phyloP scores from a whole-genome alignment of 2,329 filamentous ascomycete genomes.

The Escovopsis sp. region DNA sequence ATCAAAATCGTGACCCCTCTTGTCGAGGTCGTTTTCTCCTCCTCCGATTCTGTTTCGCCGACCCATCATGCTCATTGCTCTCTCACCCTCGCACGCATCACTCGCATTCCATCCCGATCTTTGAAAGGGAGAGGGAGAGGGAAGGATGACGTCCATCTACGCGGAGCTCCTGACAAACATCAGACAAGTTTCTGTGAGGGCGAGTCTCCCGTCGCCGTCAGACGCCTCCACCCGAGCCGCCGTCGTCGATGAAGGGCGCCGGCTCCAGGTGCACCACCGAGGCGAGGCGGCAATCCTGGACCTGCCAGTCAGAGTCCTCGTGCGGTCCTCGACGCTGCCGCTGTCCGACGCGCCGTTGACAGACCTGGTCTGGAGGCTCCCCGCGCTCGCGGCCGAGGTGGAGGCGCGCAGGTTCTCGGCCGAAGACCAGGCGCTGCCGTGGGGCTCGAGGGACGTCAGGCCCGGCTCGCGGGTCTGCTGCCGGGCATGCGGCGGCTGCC shows the following conservation, averaged over 20 bases:
- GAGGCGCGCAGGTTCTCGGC: constrained; percentile 13
- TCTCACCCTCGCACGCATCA: no score
- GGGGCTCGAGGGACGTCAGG: constrained; percentile 38
- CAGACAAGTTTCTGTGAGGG: constrained; percentile 45
- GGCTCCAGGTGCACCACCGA: constrained; percentile 34
- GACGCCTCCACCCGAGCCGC: constrained; percentile 27
- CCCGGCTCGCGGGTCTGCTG: constrained; percentile 27
- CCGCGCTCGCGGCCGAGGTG: constrained; percentile 17
- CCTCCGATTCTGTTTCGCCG: no score
- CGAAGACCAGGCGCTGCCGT: constrained; percentile 32
- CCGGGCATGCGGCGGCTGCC: constrained; percentile 21
- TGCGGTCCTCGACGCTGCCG: constrained; percentile 20
- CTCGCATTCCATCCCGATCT: no score
- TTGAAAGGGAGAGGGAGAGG: background rate
- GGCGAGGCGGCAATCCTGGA: constrained; percentile 19
- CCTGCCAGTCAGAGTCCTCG: constrained; percentile 29
- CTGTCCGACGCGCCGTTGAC: constrained; percentile 17
- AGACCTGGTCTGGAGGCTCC: constrained; percentile 40
- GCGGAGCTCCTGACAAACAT: constrained; percentile 53
- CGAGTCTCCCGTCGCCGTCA: constrained; percentile 30
- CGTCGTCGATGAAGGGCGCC: constrained; percentile 29
- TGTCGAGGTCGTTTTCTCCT: no score
- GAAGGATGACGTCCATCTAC: constrained; percentile 31
- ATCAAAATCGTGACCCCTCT: no score
- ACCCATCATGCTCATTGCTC: no score